Evolutionary conservation across 2,329 filamentous ascomycete genomes (phyloP).

Genomic region (Didymellaceae sp.): DNA sequence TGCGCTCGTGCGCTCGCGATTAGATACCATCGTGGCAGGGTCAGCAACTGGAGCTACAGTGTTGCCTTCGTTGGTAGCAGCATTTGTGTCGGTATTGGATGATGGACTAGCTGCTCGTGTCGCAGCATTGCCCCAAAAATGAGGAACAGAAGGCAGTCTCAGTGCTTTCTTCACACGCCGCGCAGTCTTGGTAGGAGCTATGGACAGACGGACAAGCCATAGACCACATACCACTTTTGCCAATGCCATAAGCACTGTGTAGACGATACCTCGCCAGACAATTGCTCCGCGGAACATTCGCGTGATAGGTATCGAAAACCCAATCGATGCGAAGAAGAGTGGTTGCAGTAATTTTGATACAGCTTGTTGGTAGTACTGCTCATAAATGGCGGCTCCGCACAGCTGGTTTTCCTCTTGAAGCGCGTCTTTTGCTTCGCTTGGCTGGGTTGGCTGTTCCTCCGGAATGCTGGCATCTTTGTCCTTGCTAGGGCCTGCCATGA

Average conservation of each 20-base stretch:
- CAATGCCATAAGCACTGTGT: conserved; percentile 72
- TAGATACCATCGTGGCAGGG: conserved; percentile 3
- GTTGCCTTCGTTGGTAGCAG: background rate
- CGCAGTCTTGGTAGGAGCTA: conserved; percentile 18
- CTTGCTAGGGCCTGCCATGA: background rate
- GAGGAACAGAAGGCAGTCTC: conserved; percentile 30
- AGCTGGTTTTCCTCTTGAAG: conserved; percentile 9
- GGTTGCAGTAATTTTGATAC: conserved; percentile 67
- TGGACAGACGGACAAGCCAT: conserved; percentile 49
- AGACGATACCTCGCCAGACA: conserved; percentile 76
- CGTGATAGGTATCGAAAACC: conserved; percentile 78
- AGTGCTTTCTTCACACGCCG: conserved; percentile 18
- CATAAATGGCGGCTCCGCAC: conserved; percentile 48
- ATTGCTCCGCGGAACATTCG: conserved; percentile 69
- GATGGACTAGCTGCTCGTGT: background rate
- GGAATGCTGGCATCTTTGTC: background rate
- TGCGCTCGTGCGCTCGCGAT: conserved; percentile 21
- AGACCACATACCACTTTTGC: conserved; percentile 52
- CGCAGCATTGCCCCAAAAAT: conserved; percentile 31
- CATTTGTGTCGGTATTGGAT: too few relatives aligned
- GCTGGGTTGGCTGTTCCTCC: background rate
- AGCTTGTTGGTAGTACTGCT: conserved; percentile 55
- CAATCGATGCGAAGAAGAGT: conserved; percentile 77
- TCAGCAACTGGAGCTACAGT: background rate
- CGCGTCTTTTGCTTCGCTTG: background rate